These are phyloP conservation scores for Schizosaccharomyces pombe DNA, from an alignment of 805 yeast genomes.

Conservation along the genomic window DNA sequence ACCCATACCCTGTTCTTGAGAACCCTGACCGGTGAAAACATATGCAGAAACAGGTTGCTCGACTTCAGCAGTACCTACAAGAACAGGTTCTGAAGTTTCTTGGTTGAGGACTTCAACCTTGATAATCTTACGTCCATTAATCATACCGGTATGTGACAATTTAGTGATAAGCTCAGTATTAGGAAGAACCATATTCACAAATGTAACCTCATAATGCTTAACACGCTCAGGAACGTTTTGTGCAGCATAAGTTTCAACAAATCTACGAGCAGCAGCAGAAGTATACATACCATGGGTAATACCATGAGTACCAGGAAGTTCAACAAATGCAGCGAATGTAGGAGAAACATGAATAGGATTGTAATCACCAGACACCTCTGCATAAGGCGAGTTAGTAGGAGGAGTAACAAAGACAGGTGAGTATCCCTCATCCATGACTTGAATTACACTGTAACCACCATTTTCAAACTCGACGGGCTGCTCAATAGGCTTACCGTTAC, in stretches of 20 bases:
- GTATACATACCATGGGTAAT: constrained; percentile 99
- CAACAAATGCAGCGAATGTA: constrained; percentile 80
- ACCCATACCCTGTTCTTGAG: constrained; percentile 99
- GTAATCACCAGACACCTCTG: constrained; percentile 91
- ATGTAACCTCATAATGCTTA: constrained; percentile 72
- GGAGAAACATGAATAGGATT: constrained; percentile 95
- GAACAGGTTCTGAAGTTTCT: constrained; percentile 53
- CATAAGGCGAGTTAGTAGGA: constrained; percentile 87
- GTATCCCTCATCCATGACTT: constrained; percentile 27
- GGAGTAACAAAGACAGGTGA: constrained; percentile 42
- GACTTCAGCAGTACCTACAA: constrained; percentile 91
- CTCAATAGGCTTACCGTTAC: constrained; percentile 84
- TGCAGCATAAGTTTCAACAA: constrained; percentile 97
- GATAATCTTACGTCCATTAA: constrained; percentile 92
- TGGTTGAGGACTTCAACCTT: constrained; percentile 73
- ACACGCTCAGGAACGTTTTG: constrained; percentile 89
- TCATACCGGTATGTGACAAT: constrained; percentile 93
- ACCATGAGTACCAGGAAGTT: constrained; percentile 59
- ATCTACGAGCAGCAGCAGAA: constrained; percentile 79
- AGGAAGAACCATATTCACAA: constrained; percentile 94
- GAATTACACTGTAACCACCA: constrained; percentile 29
- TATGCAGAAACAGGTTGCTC: constrained; percentile 94
- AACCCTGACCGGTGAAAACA: constrained; percentile 98
- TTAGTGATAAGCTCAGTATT: constrained; percentile 70
- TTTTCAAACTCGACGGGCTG: constrained; percentile 81